A percentile compares a stretch with the other conserved stretches of the same genome.
Conservation (phyloP, 495 filamentous ascomycete genomes). For the Penicillium lagena region DNA sequence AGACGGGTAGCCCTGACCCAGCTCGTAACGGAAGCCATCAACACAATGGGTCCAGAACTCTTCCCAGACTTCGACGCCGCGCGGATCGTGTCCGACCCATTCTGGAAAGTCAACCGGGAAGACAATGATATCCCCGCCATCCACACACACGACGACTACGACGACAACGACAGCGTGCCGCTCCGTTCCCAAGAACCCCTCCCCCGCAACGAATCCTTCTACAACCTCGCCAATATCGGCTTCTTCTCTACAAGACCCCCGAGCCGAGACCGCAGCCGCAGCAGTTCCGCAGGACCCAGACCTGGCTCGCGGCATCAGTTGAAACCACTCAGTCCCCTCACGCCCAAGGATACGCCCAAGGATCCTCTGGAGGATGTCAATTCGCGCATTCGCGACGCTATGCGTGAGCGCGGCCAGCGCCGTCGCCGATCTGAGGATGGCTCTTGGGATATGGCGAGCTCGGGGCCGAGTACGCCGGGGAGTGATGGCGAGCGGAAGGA, state of each 20-base stretch:
- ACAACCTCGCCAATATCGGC: constrained; percentile 75
- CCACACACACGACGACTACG: too few species aligned
- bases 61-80: constrained; percentile 91
- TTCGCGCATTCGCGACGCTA: constrained; percentile 76
- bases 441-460: constrained; percentile 42
- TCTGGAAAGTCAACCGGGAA: constrained; percentile 31
- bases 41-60: constrained; percentile 90
- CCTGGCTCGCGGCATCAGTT: constrained; percentile 59
- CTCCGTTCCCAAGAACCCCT: constrained; percentile 39
- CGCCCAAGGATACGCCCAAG: constrained; percentile 60
- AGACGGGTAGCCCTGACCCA: constrained; percentile 65
- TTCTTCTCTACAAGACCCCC: constrained; percentile 84
- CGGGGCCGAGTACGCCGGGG: constrained; percentile 37
- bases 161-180: too few species aligned
- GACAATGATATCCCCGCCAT: constrained; percentile 9
- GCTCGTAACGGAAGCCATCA: constrained; percentile 89
- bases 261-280: constrained; percentile 61
- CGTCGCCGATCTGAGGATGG: constrained; percentile 57
- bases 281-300: constrained; percentile 50
- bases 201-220: constrained; percentile 88
- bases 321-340: constrained; percentile 66
- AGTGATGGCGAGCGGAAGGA: constrained; percentile 38
- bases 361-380: constrained; percentile 77
- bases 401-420: constrained; percentile 75
- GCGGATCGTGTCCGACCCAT: constrained; percentile 66